Base-by-base conservation (phyloP, 2,329 filamentous ascomycete species). In the Diaporthe caulivora region DNA sequence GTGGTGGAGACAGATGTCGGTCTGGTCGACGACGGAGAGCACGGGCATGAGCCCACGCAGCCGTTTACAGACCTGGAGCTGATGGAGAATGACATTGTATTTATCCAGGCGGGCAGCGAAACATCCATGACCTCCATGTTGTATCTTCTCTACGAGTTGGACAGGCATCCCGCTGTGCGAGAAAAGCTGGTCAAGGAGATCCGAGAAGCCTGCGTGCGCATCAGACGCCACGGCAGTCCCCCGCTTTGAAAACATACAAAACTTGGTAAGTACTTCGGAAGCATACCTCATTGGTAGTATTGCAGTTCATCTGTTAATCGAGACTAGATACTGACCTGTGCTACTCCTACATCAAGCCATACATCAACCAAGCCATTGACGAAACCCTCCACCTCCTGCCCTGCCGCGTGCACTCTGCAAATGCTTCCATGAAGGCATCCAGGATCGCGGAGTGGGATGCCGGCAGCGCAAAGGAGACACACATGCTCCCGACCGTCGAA, bases 371-470 rank as follows among this genome's bases (percentile, higher is more conserved):
- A 15, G 78, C 77, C 57, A 74, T 85, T 13, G 78, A 84, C 9
- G 84, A 86, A 76, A 77, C 78, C 13, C 71, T 85, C 51, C 79
- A 84, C 17, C 76, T 84, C 17, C 17, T 47, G 42, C 47, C 47
- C 15, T 90, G 0, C 93, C 90, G 3, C 87, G 89, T 90, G 0
- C 93, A 93, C 0, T 84, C 85, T 0, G 78, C 79, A 1, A 83
- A 79, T 0, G 89, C 87, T 0, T 85, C 82, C 31, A 86, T 84
- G 80, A 97, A 95, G 1, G 82, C 83, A 1, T 81, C 76, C 3
- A 95, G 80, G 1, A 98, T 84, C 51, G 90, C 90, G 1, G 87
- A 88, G 78, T 97, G 93, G 26, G 91, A 87, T 11, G 92, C 85
- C 0, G 95, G 95, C 76, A 94, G 94, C 0, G 83, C 81, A 40